Evolutionary conservation across 2,329 filamentous ascomycete species (phyloP).

Genomic region (Calycina herbarum): DNA sequence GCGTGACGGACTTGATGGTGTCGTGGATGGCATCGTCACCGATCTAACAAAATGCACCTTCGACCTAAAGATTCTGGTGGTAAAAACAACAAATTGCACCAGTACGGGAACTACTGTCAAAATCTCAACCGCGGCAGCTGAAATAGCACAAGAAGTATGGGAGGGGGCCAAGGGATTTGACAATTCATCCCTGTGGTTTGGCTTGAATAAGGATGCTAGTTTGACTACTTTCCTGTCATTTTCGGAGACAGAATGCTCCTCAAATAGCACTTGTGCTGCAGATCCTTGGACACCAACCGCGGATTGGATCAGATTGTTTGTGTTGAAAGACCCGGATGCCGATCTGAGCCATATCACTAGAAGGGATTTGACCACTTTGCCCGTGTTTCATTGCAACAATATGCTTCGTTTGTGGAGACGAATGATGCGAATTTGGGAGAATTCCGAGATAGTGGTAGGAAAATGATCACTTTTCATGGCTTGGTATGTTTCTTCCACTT

Average conservation of each 20-base stretch:
- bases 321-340: too few relatives aligned
- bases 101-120: conserved; percentile 8
- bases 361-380: too few relatives aligned
- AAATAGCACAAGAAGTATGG: conserved; percentile 10
- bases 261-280: too few relatives aligned
- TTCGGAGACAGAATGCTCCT: too few relatives aligned
- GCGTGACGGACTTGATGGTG: conserved; percentile 25
- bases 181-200: conserved; percentile 16
- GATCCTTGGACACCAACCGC: too few relatives aligned
- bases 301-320: too few relatives aligned
- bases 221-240: conserved; percentile 21
- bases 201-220: conserved; percentile 7
- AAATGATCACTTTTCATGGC: conserved; percentile 11
- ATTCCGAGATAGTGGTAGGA: conserved; percentile 1
- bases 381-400: neutral
- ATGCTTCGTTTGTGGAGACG: conserved; percentile 16
- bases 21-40: conserved; percentile 22
- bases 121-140: conserved; percentile 13
- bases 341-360: too few relatives aligned
- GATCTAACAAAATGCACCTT: conserved; percentile 18
- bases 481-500: neutral
- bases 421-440: conserved; percentile 16
- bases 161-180: conserved; percentile 9
- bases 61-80: conserved; percentile 19
- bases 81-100: conserved; percentile 12